phyloP scores from a whole-genome alignment of 176 grass and related monocot species.

The Typha latifolia region DNA sequence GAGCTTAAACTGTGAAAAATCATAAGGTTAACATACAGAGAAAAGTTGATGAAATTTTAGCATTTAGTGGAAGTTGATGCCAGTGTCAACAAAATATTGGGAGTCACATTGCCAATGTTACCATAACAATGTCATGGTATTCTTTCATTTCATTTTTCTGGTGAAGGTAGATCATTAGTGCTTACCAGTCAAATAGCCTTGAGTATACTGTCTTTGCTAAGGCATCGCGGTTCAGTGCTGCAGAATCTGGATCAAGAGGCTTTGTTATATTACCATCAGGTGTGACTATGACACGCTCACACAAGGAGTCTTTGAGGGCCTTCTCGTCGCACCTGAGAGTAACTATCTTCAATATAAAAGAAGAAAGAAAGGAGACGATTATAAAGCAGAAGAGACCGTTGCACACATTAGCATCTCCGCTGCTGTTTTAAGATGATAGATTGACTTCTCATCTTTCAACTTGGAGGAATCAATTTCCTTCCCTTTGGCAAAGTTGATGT shows the following conservation, averaged over 20 bases:
- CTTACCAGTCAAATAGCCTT: conserved; percentile 88
- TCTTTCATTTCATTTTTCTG: background rate
- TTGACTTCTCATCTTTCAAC: conserved; percentile 66
- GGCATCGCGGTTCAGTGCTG: conserved; percentile 68
- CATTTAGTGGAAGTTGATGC: background rate
- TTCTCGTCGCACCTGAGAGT: conserved; percentile 68
- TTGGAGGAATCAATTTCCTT: conserved; percentile 71
- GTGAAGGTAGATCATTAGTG: background rate
- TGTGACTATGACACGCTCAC: conserved; percentile 84
- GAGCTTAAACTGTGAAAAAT: background rate
- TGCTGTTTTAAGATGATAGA: conserved; percentile 66
- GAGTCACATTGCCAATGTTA: background rate
- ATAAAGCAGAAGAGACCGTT: conserved; percentile 1
- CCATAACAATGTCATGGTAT: conserved; percentile 6
- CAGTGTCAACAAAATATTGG: background rate
- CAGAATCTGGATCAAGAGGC: conserved; percentile 85
- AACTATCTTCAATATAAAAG: conserved; percentile 16
- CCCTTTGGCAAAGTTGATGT: conserved; percentile 83
- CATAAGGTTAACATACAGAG: background rate
- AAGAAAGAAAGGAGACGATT: conserved; percentile 7
- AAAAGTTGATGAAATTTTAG: background rate
- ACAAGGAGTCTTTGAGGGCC: conserved; percentile 69
- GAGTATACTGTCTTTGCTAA: conserved; percentile 93
- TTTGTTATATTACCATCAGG: conserved; percentile 95
- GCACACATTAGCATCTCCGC: conserved; percentile 76